These are phyloP conservation scores for Cucumis cinereus DNA, from an alignment of 306 rosid species.

Conservation along the genomic window DNA sequence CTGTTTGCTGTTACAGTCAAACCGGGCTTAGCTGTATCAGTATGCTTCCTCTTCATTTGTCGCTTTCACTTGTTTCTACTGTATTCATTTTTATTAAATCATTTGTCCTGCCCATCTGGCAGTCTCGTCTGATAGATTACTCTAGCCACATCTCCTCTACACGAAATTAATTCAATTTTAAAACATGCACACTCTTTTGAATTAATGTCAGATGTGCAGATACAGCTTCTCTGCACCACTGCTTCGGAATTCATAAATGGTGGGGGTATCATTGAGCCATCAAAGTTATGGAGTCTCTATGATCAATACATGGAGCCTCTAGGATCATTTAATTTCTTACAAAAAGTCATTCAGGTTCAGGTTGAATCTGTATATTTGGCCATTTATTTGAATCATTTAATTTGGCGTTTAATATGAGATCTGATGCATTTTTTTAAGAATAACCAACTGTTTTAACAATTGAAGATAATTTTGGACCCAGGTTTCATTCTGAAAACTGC, in stretches of 20 bases:
- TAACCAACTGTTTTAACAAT: neutral
- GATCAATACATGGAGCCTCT: neutral
- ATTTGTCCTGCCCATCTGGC: neutral
- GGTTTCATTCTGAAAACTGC: neutral
- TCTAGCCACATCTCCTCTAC: slow-evolving; percentile 3
- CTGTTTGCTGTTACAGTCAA: slow-evolving; percentile 6
- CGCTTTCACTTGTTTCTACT: slow-evolving; percentile 2
- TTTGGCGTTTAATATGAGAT: neutral
- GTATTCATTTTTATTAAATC: neutral
- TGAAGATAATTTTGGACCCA: neutral
- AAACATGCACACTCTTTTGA: neutral
- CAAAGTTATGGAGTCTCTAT: neutral
- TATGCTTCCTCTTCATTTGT: slow-evolving; percentile 7
- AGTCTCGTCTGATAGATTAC: neutral
- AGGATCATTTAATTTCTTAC: neutral
- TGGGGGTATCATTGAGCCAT: neutral
- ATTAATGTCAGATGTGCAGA: slow-evolving; percentile 7
- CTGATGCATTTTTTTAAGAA: neutral
- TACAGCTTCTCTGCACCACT: slow-evolving; percentile 9
- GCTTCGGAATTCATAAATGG: slow-evolving; percentile 2
- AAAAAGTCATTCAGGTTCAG: neutral
- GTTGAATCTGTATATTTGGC: neutral
- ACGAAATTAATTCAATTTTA: neutral
- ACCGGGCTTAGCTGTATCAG: slow-evolving; percentile 6
- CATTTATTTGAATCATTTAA: neutral